These are phyloP conservation scores for Penicillium sp. DNA, from an alignment of 2,329 filamentous ascomycete genomes.

Conservation along the genomic window DNA sequence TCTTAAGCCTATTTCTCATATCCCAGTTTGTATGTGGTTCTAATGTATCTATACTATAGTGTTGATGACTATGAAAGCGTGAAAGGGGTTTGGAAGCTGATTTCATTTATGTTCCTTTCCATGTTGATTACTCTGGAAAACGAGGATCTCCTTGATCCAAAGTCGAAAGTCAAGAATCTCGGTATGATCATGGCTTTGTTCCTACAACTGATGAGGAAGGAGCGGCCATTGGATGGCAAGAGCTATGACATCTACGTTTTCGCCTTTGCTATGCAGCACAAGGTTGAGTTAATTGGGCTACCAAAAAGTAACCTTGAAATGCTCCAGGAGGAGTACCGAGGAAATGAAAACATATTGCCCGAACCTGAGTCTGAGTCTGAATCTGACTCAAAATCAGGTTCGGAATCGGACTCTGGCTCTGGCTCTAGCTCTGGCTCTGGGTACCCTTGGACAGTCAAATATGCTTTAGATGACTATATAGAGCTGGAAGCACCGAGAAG, in stretches of 20 bases:
- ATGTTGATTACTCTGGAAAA: not conserved
- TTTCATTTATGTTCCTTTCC: not conserved
- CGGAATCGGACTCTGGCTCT: too few relatives aligned
- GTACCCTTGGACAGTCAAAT: not conserved
- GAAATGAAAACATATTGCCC: not conserved
- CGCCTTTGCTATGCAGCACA: not conserved
- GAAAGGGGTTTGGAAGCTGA: not conserved
- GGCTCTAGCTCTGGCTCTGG: not conserved
- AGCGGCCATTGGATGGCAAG: not conserved
- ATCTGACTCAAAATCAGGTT: too few relatives aligned
- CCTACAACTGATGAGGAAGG: not conserved
- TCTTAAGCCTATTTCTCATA: not conserved
- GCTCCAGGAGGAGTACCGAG: not conserved
- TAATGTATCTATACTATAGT: not conserved
- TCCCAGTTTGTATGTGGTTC: not conserved
- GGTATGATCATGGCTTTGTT: not conserved
- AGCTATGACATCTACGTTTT: not conserved
- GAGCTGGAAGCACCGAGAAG: not conserved
- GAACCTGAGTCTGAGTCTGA: too few relatives aligned
- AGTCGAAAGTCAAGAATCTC: not conserved
- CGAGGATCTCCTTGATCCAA: not conserved
- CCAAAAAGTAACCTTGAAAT: not conserved
- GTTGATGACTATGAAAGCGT: not conserved
- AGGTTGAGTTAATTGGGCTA: not conserved
- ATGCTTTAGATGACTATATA: not conserved